A percentile compares a stretch with the other conserved stretches of the same genome.
Evolutionary conservation across 495 filamentous ascomycete genomes (phyloP).

Genomic region (Xylaria curta): DNA sequence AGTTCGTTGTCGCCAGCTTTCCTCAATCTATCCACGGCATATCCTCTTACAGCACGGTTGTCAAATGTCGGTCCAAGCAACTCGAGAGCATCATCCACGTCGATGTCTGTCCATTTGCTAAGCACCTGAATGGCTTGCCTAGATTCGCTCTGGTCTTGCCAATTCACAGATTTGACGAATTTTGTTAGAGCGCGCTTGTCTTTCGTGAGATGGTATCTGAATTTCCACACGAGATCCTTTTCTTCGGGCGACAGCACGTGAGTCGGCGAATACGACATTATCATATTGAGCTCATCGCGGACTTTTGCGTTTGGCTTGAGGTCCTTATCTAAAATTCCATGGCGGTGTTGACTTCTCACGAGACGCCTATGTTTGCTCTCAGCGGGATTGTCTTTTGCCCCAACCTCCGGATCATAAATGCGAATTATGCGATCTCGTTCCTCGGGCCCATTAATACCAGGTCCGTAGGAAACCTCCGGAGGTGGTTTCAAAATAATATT

Average conservation of each 20-base stretch:
- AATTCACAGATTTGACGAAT: constrained; percentile 95
- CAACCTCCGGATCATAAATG: constrained; percentile 94
- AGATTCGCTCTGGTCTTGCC: constrained; percentile 85
- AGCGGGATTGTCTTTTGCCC: constrained; percentile 85
- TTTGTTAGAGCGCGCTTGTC: constrained; percentile 96
- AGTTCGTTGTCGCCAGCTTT: constrained; percentile 95
- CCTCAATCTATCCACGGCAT: constrained; percentile 88
- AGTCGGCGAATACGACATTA: constrained; percentile 91
- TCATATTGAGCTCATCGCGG: constrained; percentile 87
- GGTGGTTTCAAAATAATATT: constrained; percentile 75
- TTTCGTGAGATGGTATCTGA: constrained; percentile 87
- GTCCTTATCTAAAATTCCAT: constrained; percentile 89
- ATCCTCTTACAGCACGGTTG: constrained; percentile 84
- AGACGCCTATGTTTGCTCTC: constrained; percentile 94
- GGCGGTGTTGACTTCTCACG: constrained; percentile 85
- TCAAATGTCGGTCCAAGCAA: constrained; percentile 91
- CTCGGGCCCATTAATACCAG: constrained; percentile 73
- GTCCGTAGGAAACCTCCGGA: constrained; percentile 82
- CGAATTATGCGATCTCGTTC: constrained; percentile 68
- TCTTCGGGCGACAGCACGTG: constrained; percentile 86
- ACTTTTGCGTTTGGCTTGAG: constrained; percentile 96
- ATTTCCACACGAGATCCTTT: constrained; percentile 96
- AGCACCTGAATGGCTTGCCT: constrained; percentile 89
- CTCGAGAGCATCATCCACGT: constrained; percentile 95
- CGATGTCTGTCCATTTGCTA: constrained; percentile 94